Evolutionary conservation across 176 grass and related monocot species (phyloP), one percentile per base, ranked within the genome.

Genomic region (Cenchrus fungigraminus): DNA sequence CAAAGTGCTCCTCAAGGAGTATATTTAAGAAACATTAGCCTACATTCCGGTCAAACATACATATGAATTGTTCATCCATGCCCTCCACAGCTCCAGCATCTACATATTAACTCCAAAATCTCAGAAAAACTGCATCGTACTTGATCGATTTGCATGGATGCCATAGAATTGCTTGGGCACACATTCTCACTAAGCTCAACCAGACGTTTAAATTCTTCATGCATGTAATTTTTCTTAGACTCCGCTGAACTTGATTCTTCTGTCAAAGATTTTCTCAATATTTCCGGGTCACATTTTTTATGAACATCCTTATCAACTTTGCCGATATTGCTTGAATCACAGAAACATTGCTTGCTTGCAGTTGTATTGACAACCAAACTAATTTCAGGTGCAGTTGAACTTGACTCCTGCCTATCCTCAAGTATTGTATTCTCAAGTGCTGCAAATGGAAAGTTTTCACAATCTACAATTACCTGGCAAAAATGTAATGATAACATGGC

Each of bases 1-100:
- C 40, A 50, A 47, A 78, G 57, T 31, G 34, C 62, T 31, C 57
- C 76, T 29, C 28, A 6, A 29, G 57, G 40, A 8, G 57, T 78
- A 43, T 47, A 22, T 1, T 54, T 73, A 73, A 83, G 68, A 62
- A 83, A 83, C 56, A 83, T 83, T 74, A 65, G 58, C 20, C 69
- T 47, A 65, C 74, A 74, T 83, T 83, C 81, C 2, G 56, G 19
- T 42, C 47, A 65, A 74, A 74, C 22, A 42, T 64, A 83, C 42
- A 83, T 53, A 22, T 56, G 20, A 84, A 66, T 67, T 84, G 72
- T 12, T 84, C 82, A 13, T 84, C 59, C 4, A 49, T 76, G 61
- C 82, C 82, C 9, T 84, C 61, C 61, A 9, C 19, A 55, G 62
- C 58, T 63, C 81, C 71, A 43, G 58, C 81, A 64, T 65, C 70